A percentile compares a stretch with the other conserved stretches of the same genome.
Evolutionary conservation across 129 eudicot genomes (phyloP).

Genomic region (Saussurea involucrata): DNA sequence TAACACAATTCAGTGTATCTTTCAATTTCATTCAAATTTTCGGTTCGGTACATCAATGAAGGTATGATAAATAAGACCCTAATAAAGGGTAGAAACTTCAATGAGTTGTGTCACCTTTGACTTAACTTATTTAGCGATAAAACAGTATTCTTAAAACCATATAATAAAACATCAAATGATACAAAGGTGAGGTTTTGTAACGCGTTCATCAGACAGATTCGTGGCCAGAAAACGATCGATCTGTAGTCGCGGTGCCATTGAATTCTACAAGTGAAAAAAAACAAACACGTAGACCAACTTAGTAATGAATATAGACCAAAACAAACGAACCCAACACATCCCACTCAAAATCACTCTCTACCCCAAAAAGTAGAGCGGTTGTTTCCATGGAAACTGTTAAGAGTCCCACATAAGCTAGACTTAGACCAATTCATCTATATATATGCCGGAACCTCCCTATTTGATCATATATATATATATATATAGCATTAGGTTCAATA

Average conservation of each 20-base stretch:
- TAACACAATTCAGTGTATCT: too few relatives aligned
- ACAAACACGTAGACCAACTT: not conserved
- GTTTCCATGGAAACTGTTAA: too few relatives aligned
- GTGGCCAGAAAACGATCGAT: constrained; percentile 5
- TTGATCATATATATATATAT: too few relatives aligned
- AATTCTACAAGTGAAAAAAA: constrained; percentile 21
- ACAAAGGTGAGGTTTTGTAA: constrained; percentile 17
- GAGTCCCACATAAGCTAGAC: too few relatives aligned
- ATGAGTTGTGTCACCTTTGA: constrained; percentile 3
- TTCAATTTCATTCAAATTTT: not conserved
- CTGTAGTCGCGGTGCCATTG: not conserved
- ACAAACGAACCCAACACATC: too few relatives aligned
- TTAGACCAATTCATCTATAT: too few relatives aligned
- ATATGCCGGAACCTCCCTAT: too few relatives aligned
- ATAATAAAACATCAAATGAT: constrained; percentile 11
- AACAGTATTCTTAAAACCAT: constrained; percentile 9
- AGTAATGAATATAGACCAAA: not conserved
- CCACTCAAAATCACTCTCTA: too few relatives aligned
- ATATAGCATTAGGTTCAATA: too few relatives aligned
- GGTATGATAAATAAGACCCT: constrained; percentile 15
- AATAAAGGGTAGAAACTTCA: not conserved
- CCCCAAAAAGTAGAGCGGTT: too few relatives aligned
- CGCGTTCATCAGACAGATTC: constrained; percentile 4
- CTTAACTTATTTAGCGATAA: constrained; percentile 10
- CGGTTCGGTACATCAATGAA: constrained; percentile 5